Conservation (phyloP, 139 green algal species). For the Spirogloea muscicola region DNA sequence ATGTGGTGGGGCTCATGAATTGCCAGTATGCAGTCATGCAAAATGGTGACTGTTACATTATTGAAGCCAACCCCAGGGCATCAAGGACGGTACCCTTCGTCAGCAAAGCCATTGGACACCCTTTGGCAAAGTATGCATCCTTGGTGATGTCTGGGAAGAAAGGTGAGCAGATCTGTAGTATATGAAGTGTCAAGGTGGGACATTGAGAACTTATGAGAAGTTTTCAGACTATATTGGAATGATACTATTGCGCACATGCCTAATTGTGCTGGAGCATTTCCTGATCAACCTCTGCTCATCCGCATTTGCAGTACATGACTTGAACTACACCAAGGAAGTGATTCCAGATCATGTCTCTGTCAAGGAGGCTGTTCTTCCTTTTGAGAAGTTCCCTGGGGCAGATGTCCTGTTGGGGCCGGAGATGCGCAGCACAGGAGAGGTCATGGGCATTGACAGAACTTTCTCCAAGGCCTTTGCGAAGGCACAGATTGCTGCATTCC, state of each 20-base stretch:
- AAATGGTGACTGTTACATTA: slow-evolving; percentile 84
- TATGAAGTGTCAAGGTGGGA: neutral
- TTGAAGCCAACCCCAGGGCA: slow-evolving; percentile 93
- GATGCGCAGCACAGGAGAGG: slow-evolving; percentile 96
- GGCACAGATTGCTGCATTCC: slow-evolving; percentile 89
- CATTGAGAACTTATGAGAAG: neutral
- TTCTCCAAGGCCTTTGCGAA: slow-evolving; percentile 94
- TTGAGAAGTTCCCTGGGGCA: slow-evolving; percentile 93
- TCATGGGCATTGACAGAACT: slow-evolving; percentile 54
- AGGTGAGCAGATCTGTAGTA: too few relatives aligned
- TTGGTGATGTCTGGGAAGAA: slow-evolving; percentile 83
- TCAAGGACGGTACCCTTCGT: slow-evolving; percentile 95
- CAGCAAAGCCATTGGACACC: slow-evolving; percentile 91
- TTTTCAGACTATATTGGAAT: too few relatives aligned
- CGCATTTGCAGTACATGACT: slow-evolving; percentile 80
- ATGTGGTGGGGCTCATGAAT: slow-evolving; percentile 95
- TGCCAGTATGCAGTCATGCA: slow-evolving; percentile 90
- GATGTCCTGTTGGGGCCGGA: slow-evolving; percentile 93
- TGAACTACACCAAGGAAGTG: slow-evolving; percentile 86
- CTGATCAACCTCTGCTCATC: too few relatives aligned
- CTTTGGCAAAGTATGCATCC: slow-evolving; percentile 87
- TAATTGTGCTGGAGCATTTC: too few relatives aligned
- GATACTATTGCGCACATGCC: too few relatives aligned
- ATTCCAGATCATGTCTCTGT: slow-evolving; percentile 82
- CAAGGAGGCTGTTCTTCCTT: slow-evolving; percentile 96